These are phyloP conservation scores for Phytophthora crassamura DNA, from an alignment of 352 stramenopile genomes.

Conservation along the genomic window DNA sequence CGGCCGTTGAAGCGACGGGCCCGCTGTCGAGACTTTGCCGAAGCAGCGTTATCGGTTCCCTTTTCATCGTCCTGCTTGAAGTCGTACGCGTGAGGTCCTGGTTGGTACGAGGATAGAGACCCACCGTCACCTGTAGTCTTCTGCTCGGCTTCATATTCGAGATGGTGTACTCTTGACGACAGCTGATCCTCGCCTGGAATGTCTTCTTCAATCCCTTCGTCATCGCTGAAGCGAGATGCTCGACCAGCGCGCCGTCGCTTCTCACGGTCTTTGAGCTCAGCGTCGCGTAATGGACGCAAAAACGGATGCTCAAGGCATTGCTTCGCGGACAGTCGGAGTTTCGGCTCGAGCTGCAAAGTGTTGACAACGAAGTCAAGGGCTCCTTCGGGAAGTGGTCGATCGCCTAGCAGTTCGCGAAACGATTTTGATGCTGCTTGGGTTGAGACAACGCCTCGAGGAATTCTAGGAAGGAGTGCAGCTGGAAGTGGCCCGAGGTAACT, in stretches of 20 bases:
- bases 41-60: background rate
- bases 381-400: conserved; percentile 53
- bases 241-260: conserved; percentile 24
- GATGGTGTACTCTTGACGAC: background rate
- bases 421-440: conserved; percentile 53
- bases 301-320: conserved; percentile 69
- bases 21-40: conserved; percentile 28
- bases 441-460: conserved; percentile 58
- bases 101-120: conserved; percentile 20
- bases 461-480: conserved; percentile 37
- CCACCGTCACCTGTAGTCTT: conserved; percentile 9
- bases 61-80: conserved; percentile 36
- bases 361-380: conserved; percentile 71
- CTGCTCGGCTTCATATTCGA: conserved; percentile 29
- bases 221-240: conserved; percentile 26
- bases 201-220: conserved; percentile 85
- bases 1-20: conserved; percentile 8
- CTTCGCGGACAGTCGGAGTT: conserved; percentile 54
- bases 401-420: conserved; percentile 51
- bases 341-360: conserved; percentile 72
- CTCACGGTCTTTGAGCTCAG: conserved; percentile 59
- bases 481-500: conserved; percentile 70
- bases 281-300: conserved; percentile 57
- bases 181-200: conserved; percentile 56
- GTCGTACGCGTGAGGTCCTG: conserved; percentile 32